Base-by-base conservation (phyloP, 495 filamentous ascomycete genomes). In the Aspergillus panamensis region DNA sequence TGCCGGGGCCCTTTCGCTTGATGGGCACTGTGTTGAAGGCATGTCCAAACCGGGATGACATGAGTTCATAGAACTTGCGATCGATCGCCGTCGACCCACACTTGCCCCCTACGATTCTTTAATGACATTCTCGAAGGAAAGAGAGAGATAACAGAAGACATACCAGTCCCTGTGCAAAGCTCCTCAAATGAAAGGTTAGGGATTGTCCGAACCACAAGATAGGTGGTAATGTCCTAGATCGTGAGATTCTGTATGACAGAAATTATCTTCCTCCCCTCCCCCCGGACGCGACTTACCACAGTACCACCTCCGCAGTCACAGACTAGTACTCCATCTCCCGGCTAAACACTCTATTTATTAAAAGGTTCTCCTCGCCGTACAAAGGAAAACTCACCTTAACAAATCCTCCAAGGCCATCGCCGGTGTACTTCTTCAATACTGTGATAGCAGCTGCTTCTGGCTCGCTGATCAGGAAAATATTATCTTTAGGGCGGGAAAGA, bases 1-100 rank as follows among this genome's bases (percentile, higher is more conserved):
- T 65, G 7, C 62, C 62, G 10, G 62, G 64, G 4, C 57, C 60
- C 13, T 51, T 69, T 4, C 50, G 30, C 20, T 63, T 51, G 3
- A 40, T 16, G 0, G 53, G 39, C 13, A 67, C 17, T 14, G 20
- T 21, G 0, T 53, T 56, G 55, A 67, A 69, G 4, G 51, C 47
- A 20, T 37, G 32, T 1, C 71, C 71, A 44, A 74, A 64, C 5
- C 57, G 51, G 9, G 39, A 35, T n/a, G 63, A 68, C 57, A 85
- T 72, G 35, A 74, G 72, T 29, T 77, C 65, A 32, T 66, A 59
- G 55, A 84, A 83, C 12, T 71, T 63, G 20, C 73, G 60, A 61
- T 83, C 78, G 17, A 86, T 69, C 32, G 77, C 79, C 2, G 75
- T 79, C 0, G 78, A 80, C 4, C 83, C 83, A 55, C 80, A 83